Evolutionary conservation across 768 basidiomycete species (phyloP), one percentile per base, ranked within the genome.

Genomic region (Pulveroboletus sp.): DNA sequence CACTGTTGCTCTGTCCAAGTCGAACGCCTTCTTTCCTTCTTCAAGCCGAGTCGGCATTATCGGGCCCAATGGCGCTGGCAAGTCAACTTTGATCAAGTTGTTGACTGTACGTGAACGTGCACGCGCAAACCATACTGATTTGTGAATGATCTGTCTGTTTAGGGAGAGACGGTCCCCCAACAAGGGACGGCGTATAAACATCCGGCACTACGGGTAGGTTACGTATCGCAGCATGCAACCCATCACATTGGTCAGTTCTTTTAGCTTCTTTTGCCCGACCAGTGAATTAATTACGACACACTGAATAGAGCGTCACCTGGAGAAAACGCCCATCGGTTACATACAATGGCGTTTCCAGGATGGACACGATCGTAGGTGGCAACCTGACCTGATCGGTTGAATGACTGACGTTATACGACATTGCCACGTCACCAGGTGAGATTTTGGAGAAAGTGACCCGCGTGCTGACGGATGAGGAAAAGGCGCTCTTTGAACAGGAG

Each of bases 311-410:
- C 86, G 82, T 59, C 94, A 98, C 73, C 68, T 98, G 37, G 93
- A 95, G 71, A 97, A 98, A 74, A 95, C 94, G 5, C 91, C 95
- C 21, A 90, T 94, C 51, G 87, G 86, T 46, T 98, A 98, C 64
- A 97, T 97, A 60, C 93, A 97, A 72, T 98, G 94, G 94, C 88
- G 94, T 59, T 98, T 94, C 82, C 94, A 97, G 66, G 94, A 97
- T 68, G 95, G 94, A 41, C 89, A 95, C 69, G 94, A 98, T 77
- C 88, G 93, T 89, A 66, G 56, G 83, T 75, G 50, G 49, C 52
- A 34, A 64, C 39, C 21, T 52, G 10, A 47, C 16, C 56, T 36
- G 47, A 43, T 54, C 29, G 38, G 16, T 25, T 40, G 51, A 55
- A 20, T 29, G 35, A 46, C 17, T 41, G 51, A 34, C 42, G 36